Conservation (phyloP, 2,329 filamentous ascomycete species). For the Ploettnerulaceae sp. region DNA sequence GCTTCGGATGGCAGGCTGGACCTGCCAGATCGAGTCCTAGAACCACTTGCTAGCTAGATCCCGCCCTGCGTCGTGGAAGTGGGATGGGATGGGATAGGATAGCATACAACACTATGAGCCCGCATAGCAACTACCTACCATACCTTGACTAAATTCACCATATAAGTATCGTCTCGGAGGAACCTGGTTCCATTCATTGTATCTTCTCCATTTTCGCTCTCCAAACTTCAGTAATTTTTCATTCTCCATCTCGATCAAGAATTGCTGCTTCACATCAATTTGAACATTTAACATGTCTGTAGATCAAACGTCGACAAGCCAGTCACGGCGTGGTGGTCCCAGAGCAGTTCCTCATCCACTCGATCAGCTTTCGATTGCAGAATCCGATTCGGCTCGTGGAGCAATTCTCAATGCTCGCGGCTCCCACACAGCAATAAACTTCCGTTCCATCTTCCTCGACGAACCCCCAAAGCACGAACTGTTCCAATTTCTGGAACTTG, state of each 20-base stretch:
- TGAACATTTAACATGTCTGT: constrained; percentile 11
- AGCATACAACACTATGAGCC: too few species aligned
- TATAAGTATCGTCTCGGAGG: constrained; percentile 7
- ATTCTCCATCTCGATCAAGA: neutral
- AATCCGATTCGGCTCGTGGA: constrained; percentile 48
- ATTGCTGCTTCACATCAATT: neutral
- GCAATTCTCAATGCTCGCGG: constrained; percentile 35
- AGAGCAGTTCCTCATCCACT: constrained; percentile 40
- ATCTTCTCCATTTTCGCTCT: neutral
- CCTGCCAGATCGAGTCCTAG: constrained; percentile 9
- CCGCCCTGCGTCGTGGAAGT: constrained; percentile 1
- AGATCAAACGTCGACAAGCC: constrained; percentile 12
- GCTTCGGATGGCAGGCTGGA: constrained; percentile 1
- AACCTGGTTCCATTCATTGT: neutral
- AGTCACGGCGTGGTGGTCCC: constrained; percentile 8
- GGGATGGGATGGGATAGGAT: too few species aligned
- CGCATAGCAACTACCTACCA: too few species aligned
- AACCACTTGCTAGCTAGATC: neutral
- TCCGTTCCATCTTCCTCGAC: constrained; percentile 52
- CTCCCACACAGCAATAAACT: constrained; percentile 43
- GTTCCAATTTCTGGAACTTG: constrained; percentile 43
- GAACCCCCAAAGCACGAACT: constrained; percentile 50
- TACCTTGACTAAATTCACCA: constrained; percentile 4
- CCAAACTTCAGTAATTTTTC: neutral
- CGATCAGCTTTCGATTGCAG: constrained; percentile 41